These are phyloP conservation scores for Mortierella sp. DNA, from an alignment of 371 early-diverging fungal genomes.

Conservation along the genomic window DNA sequence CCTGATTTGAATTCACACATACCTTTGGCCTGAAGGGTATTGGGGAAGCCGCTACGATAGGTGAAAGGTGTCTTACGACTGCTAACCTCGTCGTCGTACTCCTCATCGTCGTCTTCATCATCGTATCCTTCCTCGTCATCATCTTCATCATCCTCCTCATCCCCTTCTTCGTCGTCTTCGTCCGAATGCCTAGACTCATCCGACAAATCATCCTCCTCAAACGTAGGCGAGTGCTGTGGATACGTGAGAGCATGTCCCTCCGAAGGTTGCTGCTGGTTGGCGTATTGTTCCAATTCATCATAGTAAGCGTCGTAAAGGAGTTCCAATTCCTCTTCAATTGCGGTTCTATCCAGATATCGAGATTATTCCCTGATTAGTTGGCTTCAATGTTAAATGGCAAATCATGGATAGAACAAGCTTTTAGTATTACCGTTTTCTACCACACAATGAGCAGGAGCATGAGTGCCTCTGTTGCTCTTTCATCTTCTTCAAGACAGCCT, in stretches of 20 bases:
- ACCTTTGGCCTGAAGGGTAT: conserved; percentile 55
- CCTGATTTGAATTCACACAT: not conserved
- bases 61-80: conserved; percentile 42
- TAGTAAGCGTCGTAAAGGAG: conserved; percentile 93
- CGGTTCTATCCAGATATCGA: conserved; percentile 65
- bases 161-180: conserved; percentile 60
- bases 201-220: conserved; percentile 64
- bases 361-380: not conserved
- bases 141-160: conserved; percentile 57
- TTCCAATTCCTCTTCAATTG: conserved; percentile 92
- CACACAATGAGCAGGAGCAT: conserved; percentile 91
- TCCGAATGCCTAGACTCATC: conserved; percentile 63
- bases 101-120: conserved; percentile 49
- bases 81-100: conserved; percentile 40
- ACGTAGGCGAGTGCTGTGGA: conserved; percentile 56
- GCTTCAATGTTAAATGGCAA: not conserved
- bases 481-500: conserved; percentile 90
- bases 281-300: conserved; percentile 89
- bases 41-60: conserved; percentile 48
- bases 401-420: not conserved
- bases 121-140: conserved; percentile 50
- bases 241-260: conserved; percentile 55
- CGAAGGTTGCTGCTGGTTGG: conserved; percentile 77
- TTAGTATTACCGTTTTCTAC: conserved; percentile 78
- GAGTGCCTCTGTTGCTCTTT: conserved; percentile 93